Percentiles rank a stretch among this genome's conserved stretches.
Conservation (phyloP, 257 asterid species). For the Plantago elongata region DNA sequence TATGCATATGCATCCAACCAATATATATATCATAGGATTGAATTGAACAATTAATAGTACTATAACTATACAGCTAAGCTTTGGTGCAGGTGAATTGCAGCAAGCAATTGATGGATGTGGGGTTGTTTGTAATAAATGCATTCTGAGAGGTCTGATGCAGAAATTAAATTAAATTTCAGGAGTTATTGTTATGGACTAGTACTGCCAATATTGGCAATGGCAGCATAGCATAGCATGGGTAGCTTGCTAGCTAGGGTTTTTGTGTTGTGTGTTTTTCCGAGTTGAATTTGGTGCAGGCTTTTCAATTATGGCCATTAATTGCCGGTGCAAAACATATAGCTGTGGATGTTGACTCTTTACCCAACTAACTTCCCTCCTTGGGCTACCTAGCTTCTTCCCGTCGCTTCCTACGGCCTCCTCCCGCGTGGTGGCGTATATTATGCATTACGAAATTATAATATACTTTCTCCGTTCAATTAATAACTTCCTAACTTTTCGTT, state of each 20-base stretch:
- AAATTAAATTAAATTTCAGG: slow-evolving; percentile 12
- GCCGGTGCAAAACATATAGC: slow-evolving; percentile 8
- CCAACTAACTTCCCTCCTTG: slow-evolving; percentile 26
- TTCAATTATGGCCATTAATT: slow-evolving; percentile 31
- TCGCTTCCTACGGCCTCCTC: too few species aligned
- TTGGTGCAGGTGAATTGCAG: slow-evolving; percentile 1
- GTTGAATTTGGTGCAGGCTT: slow-evolving; percentile 57
- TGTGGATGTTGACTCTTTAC: slow-evolving; percentile 50
- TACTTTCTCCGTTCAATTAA: too few species aligned
- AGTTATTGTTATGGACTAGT: slow-evolving; percentile 25
- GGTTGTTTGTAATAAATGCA: slow-evolving; percentile 30
- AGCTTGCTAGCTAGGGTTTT: slow-evolving; percentile 37
- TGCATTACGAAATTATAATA: too few species aligned
- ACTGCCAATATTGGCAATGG: too few species aligned
- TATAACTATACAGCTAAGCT: too few species aligned
- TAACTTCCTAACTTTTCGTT: too few species aligned
- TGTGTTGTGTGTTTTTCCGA: slow-evolving; percentile 22
- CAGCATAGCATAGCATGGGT: background rate
- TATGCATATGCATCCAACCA: too few species aligned
- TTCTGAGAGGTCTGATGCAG: slow-evolving; percentile 24
- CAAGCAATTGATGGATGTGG: slow-evolving; percentile 30
- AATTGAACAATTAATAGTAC: too few species aligned
- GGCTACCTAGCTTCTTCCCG: too few species aligned
- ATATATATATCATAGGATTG: too few species aligned
- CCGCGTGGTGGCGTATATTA: too few species aligned